Base-by-base conservation (phyloP, 2,329 filamentous ascomycete genomes). In the Chaetomium sp. region DNA sequence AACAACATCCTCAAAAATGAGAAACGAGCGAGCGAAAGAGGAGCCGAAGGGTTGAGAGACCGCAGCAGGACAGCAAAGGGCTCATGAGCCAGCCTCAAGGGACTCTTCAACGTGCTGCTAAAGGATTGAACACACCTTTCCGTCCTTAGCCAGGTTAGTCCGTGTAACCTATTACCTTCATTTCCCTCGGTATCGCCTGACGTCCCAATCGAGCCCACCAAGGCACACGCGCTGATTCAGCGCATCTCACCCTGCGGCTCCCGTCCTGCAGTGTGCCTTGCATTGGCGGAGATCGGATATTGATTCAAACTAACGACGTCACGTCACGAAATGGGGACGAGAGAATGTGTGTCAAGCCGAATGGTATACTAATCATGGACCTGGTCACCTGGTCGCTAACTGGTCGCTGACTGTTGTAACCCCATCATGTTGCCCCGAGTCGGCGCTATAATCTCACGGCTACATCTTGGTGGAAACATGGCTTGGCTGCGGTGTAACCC, bases 381-480 rank as follows among this genome's bases (percentile, higher is more conserved):
- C 9, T 3, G 12, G 12, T 10, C 33, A 10, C 31, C 31, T 4
- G 31, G 12, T 33, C 31, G 31, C 19, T 47, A 21, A n/a, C n/a
- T 21, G 3, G 16, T 25, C 21, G 53, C 54, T 56, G 54, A 56
- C 51, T 50, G 47, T 50, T 50, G 47, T 10, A 21, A 10, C 33
- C 42, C 33, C 33, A 10, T 42, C 12, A 5, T 31, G 38, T 13
- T 29, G 25, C 25, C 16, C 38, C 19, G n/a, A 42, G 2, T 5
- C 16, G 16, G 54, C 54, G 54, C 54, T 56, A 56, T 56, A 56
- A 56, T 56, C 54, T 56, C 33, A 56, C 54, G 10, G 16, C 33
- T n/a, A 2, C 4, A n/a, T 53, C 19, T 13, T 9, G 25, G 25
- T 53, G 16, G 25, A 19, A 9, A n/a, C 2, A 29, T 27, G 13